Evolutionary conservation across 805 yeast species (phyloP), one percentile per base, ranked within the genome.

Genomic region (Candida railenensis): DNA sequence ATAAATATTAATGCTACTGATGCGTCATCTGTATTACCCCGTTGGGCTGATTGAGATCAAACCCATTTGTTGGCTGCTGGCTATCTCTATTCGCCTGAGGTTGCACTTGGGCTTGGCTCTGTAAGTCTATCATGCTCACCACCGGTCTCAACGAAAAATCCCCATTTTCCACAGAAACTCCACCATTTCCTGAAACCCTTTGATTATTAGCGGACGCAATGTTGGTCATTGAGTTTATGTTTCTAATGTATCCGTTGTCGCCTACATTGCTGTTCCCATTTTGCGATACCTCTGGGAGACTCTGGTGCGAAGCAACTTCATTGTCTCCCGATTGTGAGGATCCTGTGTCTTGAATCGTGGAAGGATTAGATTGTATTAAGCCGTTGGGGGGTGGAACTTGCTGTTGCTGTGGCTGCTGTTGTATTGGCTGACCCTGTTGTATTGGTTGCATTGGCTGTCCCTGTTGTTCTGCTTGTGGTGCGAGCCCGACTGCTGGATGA

Each of bases 91-190:
- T 20, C n/a, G 19, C 25, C 39, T 39, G 21, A 43, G 44, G 25
- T 43, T 49, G 45, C 46, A 46, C 43, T 36, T 49, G 46, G 20
- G 11, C 34, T 18, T 56, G 53, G 19, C 55, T 61, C 43, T 59
- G 65, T 22, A 67, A 48, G 47, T 67, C 66, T 1, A 65, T 57
- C 61, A 69, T 66, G 47, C 72, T 67, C 49, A 56, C 61, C 22
- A 61, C 66, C 3, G 64, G 48, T 9, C 70, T 53, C 25, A 64
- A 51, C 20, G 47, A 48, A 22, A 42, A 42, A 9, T 42, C 45
- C 5, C 21, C 22, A 4, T 19, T 34, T 25, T 25, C 37, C 37
- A 34, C 18, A 12, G 37, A 12, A 15, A 15, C 37, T 34, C 37
- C 37, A 9, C 18, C 37, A 5, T 5, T n/a, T 21, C 32, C 42